Percentiles rank a stretch among this genome's conserved stretches.
Conservation (phyloP, 2,329 filamentous ascomycete genomes). For the Arthroderma sp. region DNA sequence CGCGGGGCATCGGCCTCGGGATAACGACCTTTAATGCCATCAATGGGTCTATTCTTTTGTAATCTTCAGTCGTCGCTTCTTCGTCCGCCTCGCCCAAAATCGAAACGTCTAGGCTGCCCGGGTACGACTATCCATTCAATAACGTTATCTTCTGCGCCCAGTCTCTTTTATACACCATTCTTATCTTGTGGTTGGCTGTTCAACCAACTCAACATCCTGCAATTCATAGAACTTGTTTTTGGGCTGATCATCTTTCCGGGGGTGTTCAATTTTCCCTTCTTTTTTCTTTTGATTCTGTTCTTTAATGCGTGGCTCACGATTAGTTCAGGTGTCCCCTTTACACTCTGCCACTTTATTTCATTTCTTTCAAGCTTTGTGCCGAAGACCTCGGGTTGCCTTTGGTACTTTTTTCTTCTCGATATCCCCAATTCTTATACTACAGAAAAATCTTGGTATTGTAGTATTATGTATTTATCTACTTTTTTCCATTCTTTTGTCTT, state of each 20-base stretch:
- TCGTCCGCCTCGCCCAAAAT: background rate
- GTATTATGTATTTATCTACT: background rate
- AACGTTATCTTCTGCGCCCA: background rate
- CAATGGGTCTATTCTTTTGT: background rate
- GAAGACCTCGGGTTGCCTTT: background rate
- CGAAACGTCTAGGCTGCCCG: background rate
- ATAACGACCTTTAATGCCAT: slow-evolving; percentile 4
- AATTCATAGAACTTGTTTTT: slow-evolving; percentile 1
- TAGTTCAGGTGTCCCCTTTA: background rate
- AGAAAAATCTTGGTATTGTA: background rate
- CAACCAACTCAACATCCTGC: background rate
- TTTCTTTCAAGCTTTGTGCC: background rate
- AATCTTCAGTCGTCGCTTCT: background rate
- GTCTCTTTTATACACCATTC: background rate
- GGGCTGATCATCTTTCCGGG: background rate
- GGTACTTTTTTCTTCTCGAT: slow-evolving; percentile 1
- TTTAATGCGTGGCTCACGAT: background rate
- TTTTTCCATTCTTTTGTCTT: background rate
- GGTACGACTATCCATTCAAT: background rate
- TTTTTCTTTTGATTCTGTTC: background rate
- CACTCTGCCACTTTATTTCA: background rate
- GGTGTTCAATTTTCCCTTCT: background rate
- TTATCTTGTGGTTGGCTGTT: background rate
- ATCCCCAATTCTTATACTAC: slow-evolving; percentile 4
- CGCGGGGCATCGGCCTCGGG: background rate